Evolutionary conservation across 192 early-diverging fungal species (phyloP).

Genomic region (Funneliformis geosporum): DNA sequence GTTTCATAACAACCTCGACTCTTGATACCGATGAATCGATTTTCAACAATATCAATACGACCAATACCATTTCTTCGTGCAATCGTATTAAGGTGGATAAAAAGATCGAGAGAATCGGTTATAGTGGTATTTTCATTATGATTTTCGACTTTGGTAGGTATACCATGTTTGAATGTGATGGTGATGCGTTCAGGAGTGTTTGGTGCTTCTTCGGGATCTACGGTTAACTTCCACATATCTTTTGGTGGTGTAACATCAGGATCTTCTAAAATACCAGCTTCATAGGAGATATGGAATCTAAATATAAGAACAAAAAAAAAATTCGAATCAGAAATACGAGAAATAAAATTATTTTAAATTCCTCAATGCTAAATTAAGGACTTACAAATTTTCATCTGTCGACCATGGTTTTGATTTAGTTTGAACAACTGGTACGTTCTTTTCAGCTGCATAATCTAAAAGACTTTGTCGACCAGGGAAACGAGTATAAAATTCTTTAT

Average conservation of each 20-base stretch:
- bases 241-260: constrained; percentile 93
- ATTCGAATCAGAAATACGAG: background rate
- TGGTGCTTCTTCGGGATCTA: constrained; percentile 95
- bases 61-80: constrained; percentile 98
- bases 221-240: constrained; percentile 99
- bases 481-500: constrained; percentile 84
- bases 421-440: constrained; percentile 92
- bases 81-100: constrained; percentile 94
- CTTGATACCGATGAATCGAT: constrained; percentile 98
- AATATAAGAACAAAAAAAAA: background rate
- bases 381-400: constrained; percentile 77
- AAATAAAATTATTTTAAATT: background rate
- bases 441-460: constrained; percentile 87
- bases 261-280: constrained; percentile 92
- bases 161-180: constrained; percentile 87
- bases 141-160: constrained; percentile 89
- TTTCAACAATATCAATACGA: constrained; percentile 99
- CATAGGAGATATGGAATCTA: constrained; percentile 15
- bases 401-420: constrained; percentile 98
- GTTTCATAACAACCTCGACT: constrained; percentile 99
- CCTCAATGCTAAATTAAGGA: background rate
- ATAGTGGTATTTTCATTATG: constrained; percentile 64
- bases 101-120: constrained; percentile 75
- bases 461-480: constrained; percentile 93
- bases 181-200: constrained; percentile 92